Conservation (phyloP, 345 rosid species). For the Fremontodendron californicum region DNA sequence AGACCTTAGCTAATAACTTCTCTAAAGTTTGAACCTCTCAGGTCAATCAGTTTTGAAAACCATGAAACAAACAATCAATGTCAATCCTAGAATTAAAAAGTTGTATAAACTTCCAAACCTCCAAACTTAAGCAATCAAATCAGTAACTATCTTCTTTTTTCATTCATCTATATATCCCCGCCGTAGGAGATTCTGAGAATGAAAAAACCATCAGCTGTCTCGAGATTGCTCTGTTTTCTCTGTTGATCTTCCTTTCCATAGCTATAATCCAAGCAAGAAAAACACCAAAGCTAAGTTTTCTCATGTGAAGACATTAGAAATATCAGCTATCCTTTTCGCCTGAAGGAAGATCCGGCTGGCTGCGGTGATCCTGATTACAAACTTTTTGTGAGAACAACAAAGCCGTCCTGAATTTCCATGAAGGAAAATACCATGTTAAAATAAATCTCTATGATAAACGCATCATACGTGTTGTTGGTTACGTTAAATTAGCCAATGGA, state of each 20-base stretch:
- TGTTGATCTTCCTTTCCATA: neutral
- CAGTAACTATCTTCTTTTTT: too few relatives aligned
- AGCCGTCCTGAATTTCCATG: constrained; percentile 18
- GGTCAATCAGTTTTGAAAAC: too few relatives aligned
- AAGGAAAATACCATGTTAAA: neutral
- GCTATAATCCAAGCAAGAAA: constrained; percentile 11
- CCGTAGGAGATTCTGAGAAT: neutral
- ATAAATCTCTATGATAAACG: too few relatives aligned
- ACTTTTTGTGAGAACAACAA: constrained; percentile 30
- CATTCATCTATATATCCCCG: too few relatives aligned
- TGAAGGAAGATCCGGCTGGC: constrained; percentile 15
- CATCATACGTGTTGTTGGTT: too few relatives aligned
- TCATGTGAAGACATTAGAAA: constrained; percentile 32
- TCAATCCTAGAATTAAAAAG: too few relatives aligned
- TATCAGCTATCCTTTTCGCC: constrained; percentile 35
- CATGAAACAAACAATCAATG: too few relatives aligned
- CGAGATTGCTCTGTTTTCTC: neutral
- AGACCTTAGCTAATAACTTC: too few relatives aligned
- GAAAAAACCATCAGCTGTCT: neutral
- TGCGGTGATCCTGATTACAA: constrained; percentile 23
- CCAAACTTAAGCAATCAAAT: neutral
- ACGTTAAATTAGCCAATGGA: too few relatives aligned
- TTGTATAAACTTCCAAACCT: neutral
- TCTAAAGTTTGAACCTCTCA: too few relatives aligned
- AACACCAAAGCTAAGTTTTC: constrained; percentile 19